Conservation (phyloP, 2,329 filamentous ascomycete genomes). For the Elsinoe australis region DNA sequence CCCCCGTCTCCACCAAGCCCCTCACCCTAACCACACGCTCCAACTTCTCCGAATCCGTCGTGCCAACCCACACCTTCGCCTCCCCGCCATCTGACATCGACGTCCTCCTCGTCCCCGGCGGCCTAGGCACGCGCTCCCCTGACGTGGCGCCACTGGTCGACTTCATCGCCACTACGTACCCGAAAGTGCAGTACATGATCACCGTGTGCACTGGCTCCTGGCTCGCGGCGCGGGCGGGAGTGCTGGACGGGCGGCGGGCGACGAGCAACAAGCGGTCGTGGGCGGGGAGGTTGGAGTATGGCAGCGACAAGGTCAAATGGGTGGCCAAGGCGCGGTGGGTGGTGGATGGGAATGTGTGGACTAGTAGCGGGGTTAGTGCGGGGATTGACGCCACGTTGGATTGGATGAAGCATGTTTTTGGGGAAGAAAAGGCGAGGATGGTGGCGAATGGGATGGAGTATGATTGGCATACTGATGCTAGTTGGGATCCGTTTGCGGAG, state of each 20-base stretch:
- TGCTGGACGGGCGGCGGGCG: slow-evolving; percentile 53
- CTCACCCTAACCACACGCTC: neutral
- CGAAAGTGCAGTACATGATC: slow-evolving; percentile 43
- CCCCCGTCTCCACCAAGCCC: slow-evolving; percentile 17
- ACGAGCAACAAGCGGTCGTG: slow-evolving; percentile 61
- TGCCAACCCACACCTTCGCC: slow-evolving; percentile 50
- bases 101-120: slow-evolving; percentile 60
- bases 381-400: slow-evolving; percentile 54
- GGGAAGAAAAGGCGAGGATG: neutral
- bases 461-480: slow-evolving; percentile 10
- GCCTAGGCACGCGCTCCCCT: slow-evolving; percentile 37
- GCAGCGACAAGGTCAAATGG: slow-evolving; percentile 51
- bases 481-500: slow-evolving; percentile 10
- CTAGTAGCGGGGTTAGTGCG: slow-evolving; percentile 55
- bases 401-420: slow-evolving; percentile 37
- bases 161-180: slow-evolving; percentile 3
- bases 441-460: slow-evolving; percentile 10
- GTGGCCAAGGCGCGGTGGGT: slow-evolving; percentile 56
- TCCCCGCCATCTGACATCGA: slow-evolving; percentile 43
- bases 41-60: slow-evolving; percentile 9
- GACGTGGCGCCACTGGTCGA: neutral
- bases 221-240: slow-evolving; percentile 50
- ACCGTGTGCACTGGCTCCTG: slow-evolving; percentile 61
- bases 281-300: slow-evolving; percentile 39
- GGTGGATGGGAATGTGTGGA: slow-evolving; percentile 59